Conservation (phyloP, 169 alveolate species). For the Ichthyophthirius multifiliis region DNA sequence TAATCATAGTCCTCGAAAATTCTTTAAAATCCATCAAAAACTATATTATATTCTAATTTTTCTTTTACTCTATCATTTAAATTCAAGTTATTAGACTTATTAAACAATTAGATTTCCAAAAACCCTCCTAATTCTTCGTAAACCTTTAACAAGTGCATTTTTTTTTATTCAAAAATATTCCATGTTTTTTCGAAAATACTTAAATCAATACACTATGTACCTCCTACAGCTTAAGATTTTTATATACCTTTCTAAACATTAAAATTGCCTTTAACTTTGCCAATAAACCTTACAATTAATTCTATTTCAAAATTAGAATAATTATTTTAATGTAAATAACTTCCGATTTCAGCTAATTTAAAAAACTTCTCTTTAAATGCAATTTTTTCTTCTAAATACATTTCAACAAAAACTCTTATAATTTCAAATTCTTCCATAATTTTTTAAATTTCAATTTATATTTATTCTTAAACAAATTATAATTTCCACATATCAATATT, state of each 20-base stretch:
- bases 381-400: neutral
- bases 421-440: neutral
- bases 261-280: neutral
- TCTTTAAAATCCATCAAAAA: neutral
- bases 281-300: neutral
- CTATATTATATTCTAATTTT: neutral
- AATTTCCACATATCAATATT: no score
- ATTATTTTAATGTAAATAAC: conserved; percentile 1
- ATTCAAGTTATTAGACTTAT: no score
- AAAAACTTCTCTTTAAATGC: neutral
- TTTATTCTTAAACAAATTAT: no score
- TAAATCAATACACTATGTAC: neutral
- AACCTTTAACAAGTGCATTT: no score
- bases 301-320: neutral
- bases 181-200: neutral
- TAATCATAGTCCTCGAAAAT: neutral
- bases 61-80: neutral
- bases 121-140: no score
- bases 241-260: neutral
- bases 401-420: neutral
- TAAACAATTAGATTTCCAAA: no score
- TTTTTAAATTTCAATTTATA: neutral
- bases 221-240: neutral
- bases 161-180: neutral
- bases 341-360: neutral